phyloP scores from a whole-genome alignment of 1,139 yeast species.

The Tardiomyces depauwii region DNA sequence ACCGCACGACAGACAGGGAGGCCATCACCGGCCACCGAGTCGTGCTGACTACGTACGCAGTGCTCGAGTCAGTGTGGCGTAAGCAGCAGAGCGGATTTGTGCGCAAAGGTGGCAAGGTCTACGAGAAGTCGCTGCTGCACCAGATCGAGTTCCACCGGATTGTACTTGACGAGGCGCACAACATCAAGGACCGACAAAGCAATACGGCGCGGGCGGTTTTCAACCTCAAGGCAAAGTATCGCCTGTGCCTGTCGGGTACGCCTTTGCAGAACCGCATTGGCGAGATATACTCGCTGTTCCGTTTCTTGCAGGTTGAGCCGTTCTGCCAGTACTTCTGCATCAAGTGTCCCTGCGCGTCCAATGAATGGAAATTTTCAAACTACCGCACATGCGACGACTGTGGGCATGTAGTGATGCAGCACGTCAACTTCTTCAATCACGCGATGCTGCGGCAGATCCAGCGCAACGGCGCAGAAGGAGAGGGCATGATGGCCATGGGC shows the following conservation, averaged over 20 bases:
- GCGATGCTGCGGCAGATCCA: slow-evolving; percentile 90
- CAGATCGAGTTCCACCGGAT: slow-evolving; percentile 71
- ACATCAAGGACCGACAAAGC: slow-evolving; percentile 87
- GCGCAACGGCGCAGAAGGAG: slow-evolving; percentile 68
- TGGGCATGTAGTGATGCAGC: slow-evolving; percentile 89
- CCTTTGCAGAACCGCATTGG: slow-evolving; percentile 95
- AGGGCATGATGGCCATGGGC: slow-evolving; percentile 65
- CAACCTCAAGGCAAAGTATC: slow-evolving; percentile 50
- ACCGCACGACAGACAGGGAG: slow-evolving; percentile 44
- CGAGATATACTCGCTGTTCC: slow-evolving; percentile 80
- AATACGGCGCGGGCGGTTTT: slow-evolving; percentile 92
- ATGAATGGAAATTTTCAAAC: slow-evolving; percentile 75
- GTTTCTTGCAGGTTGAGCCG: slow-evolving; percentile 77
- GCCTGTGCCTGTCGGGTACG: slow-evolving; percentile 93
- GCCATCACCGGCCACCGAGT: slow-evolving; percentile 65
- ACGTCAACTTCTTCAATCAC: slow-evolving; percentile 89
- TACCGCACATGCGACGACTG: slow-evolving; percentile 55
- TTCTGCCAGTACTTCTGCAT: slow-evolving; percentile 86
- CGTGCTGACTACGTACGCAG: slow-evolving; percentile 82
- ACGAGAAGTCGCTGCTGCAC: slow-evolving; percentile 70
- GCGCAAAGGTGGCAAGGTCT: slow-evolving; percentile 55
- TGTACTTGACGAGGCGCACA: slow-evolving; percentile 94
- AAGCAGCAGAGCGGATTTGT: slow-evolving; percentile 77
- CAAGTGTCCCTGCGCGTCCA: slow-evolving; percentile 71
- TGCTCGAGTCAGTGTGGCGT: slow-evolving; percentile 75